These are phyloP conservation scores for Onygenales sp. DNA, from an alignment of 2,329 filamentous ascomycete genomes.

Conservation along the genomic window DNA sequence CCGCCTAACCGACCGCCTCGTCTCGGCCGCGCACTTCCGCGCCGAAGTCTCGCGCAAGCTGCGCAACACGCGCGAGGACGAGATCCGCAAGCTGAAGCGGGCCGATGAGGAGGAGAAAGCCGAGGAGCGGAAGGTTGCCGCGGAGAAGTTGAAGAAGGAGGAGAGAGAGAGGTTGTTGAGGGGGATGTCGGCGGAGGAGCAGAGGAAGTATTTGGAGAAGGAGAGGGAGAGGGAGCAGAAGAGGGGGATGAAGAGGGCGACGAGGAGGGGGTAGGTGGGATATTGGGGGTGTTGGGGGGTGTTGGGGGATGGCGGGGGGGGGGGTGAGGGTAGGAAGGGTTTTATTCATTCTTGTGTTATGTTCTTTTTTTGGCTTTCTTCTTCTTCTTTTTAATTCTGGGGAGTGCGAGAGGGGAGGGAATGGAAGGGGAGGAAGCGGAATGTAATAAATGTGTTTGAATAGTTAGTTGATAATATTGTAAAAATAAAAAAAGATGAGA, in stretches of 20 bases:
- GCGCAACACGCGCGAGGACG: conserved; percentile 66
- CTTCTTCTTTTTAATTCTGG: background rate
- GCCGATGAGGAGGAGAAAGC: conserved; percentile 62
- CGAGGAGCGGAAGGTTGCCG: conserved; percentile 45
- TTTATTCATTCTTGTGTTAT: background rate
- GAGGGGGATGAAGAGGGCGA: conserved; percentile 55
- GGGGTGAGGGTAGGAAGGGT: background rate
- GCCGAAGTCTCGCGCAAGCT: conserved; percentile 83
- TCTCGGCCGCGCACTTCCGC: conserved; percentile 70
- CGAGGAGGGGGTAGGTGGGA: conserved; percentile 36
- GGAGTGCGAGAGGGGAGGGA: too few relatives aligned
- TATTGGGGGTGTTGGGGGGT: background rate
- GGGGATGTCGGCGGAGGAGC: conserved; percentile 67
- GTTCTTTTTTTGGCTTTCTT: background rate
- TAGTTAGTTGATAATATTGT: too few relatives aligned
- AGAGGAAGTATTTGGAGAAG: conserved; percentile 76
- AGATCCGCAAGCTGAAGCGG: conserved; percentile 69
- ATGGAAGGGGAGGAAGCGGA: too few relatives aligned
- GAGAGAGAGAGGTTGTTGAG: conserved; percentile 80
- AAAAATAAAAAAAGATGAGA: too few relatives aligned
- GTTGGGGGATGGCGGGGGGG: background rate
- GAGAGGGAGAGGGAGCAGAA: conserved; percentile 64
- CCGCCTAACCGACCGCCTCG: conserved; percentile 74
- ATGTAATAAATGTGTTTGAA: too few relatives aligned
- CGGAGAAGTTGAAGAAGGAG: conserved; percentile 64